Evolutionary conservation across 2,329 filamentous ascomycete species (phyloP).

Genomic region (Sclerotinia sclerotiorum): DNA sequence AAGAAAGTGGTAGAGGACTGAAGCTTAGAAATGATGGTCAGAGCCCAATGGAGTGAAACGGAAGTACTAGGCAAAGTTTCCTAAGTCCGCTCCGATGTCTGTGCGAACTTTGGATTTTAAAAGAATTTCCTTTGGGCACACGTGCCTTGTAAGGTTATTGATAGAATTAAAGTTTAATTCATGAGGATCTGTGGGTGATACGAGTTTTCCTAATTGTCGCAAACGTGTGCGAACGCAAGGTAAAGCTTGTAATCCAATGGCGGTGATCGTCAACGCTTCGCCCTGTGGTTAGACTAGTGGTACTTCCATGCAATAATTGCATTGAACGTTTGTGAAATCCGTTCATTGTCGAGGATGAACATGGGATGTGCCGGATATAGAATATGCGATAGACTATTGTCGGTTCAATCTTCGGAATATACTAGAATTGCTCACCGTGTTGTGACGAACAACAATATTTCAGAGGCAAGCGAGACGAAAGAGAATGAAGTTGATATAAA

Average conservation of each 20-base stretch:
- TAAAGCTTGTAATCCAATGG: neutral
- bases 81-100: constrained; percentile 1
- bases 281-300: neutral
- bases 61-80: neutral
- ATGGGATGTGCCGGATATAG: neutral
- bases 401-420: neutral
- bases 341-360: neutral
- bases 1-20: neutral
- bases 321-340: neutral
- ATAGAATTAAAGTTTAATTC: constrained; percentile 2
- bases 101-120: constrained; percentile 9
- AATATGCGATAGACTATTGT: neutral
- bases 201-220: constrained; percentile 5
- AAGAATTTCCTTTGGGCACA: neutral
- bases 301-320: constrained; percentile 2
- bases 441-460: neutral
- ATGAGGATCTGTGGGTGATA: neutral
- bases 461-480: neutral
- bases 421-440: neutral
- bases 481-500: neutral
- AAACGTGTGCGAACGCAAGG: neutral
- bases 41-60: constrained; percentile 15
- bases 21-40: constrained; percentile 12
- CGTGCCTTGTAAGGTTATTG: constrained; percentile 6
- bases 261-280: neutral